Conservation (phyloP, 2,329 filamentous ascomycete species). For the Aspergillus viridinutans region DNA sequence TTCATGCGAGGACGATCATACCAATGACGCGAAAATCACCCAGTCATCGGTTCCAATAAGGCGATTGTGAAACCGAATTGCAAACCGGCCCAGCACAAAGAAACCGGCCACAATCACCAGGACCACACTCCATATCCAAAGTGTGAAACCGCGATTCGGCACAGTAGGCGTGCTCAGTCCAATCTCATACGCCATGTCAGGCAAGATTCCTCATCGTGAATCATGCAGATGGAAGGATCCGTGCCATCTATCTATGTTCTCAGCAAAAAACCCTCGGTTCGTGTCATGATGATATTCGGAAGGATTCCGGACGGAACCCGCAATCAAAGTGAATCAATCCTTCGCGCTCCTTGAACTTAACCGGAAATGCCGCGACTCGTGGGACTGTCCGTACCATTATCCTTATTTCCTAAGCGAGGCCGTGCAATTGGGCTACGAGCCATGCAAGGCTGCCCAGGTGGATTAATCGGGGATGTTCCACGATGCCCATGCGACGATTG, state of each 20-base stretch:
- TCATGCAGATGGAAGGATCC: too few species aligned
- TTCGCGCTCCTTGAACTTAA: too few species aligned
- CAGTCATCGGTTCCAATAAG: constrained; percentile 20
- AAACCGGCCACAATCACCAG: constrained; percentile 18
- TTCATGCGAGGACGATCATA: not conserved
- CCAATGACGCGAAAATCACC: constrained; percentile 18
- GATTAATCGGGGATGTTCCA: not conserved
- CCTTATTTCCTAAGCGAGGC: too few species aligned
- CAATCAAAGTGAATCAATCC: too few species aligned
- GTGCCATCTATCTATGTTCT: too few species aligned
- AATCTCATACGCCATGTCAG: constrained; percentile 9
- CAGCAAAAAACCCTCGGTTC: too few species aligned
- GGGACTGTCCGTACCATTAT: too few species aligned
- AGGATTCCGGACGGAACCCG: too few species aligned
- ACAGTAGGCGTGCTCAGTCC: constrained; percentile 10
- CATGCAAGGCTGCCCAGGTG: not conserved
- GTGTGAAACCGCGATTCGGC: constrained; percentile 18
- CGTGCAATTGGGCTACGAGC: not conserved
- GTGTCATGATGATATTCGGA: too few species aligned
- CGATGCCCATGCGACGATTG: not conserved
- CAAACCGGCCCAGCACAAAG: constrained; percentile 16
- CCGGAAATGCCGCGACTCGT: too few species aligned
- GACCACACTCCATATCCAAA: constrained; percentile 19
- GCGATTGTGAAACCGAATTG: constrained; percentile 14
- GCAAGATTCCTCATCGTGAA: not conserved